Percentiles rank a stretch among this genome's conserved stretches.
These are phyloP conservation scores for Sphaerobolus stellatus DNA, from an alignment of 1,284 basidiomycete genomes.

Conservation along the genomic window DNA sequence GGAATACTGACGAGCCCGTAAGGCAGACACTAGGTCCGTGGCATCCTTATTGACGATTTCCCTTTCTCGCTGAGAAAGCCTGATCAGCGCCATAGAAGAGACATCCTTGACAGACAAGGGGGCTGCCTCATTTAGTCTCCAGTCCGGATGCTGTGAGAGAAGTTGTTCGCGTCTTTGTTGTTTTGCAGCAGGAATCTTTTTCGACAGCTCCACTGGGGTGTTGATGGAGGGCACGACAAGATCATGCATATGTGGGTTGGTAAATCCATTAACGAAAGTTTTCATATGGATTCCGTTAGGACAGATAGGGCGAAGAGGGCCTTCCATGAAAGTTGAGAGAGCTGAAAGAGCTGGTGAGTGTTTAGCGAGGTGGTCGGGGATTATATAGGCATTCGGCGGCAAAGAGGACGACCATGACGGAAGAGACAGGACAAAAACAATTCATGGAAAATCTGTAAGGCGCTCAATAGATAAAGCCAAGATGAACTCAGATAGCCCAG, in stretches of 20 bases:
- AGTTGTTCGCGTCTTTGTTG: constrained; percentile 27
- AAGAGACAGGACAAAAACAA: no score
- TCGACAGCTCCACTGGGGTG: constrained; percentile 8
- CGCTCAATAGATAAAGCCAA: no score
- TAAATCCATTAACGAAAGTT: not conserved
- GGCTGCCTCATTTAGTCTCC: constrained; percentile 28
- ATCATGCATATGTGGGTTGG: not conserved
- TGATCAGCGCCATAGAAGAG: constrained; percentile 27
- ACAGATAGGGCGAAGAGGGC: not conserved
- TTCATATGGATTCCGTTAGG: no score
- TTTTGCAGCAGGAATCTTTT: constrained; percentile 12
- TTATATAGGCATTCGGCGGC: no score
- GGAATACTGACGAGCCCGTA: constrained; percentile 32
- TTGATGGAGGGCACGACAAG: not conserved
- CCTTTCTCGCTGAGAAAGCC: constrained; percentile 31
- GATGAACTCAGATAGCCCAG: no score
- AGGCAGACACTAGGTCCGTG: constrained; percentile 29
- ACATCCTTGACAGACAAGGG: constrained; percentile 29
- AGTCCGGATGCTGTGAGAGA: constrained; percentile 30
- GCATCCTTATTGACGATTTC: constrained; percentile 37
- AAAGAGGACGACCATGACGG: no score
- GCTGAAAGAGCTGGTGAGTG: not conserved
- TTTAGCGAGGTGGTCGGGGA: no score
- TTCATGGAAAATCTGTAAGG: no score
- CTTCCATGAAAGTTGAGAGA: not conserved